Base-by-base conservation (phyloP, 2,329 filamentous ascomycete species). In the Trichophyton verrucosum region DNA sequence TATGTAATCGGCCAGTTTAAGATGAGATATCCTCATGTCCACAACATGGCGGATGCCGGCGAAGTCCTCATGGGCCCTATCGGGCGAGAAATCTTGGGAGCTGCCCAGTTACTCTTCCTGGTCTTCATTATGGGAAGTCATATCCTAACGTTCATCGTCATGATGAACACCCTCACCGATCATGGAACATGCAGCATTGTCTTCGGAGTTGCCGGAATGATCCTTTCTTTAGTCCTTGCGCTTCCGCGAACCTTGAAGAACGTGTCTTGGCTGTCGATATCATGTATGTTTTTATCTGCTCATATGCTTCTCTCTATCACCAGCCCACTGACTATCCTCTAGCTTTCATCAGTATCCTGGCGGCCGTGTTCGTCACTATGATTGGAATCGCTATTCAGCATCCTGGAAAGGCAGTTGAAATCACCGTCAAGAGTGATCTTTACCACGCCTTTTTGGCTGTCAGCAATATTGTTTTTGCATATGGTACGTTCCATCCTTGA, bases 51-150 rank as follows among this genome's bases (percentile, higher is more conserved):
- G 22, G 86, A 89, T 66, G 86, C 84, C 13, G 86, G 84, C 1
- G 75, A 80, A 51, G 75, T 88, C 56, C 75, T 89, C 57, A 77
- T 78, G 61, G 87, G 87, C 7, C 75, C 73, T 17, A 74, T 81
- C 44, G 85, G 84, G 1, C 81, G 83, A 63, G 83, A 87, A 69
- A 65, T 89, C 36, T 75, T 87, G 51, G 84, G 84, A 24, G 72
- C 76, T 64, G 84, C 81, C 64, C 85, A 86, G 66, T 74, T 81
- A 8, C 72, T 88, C 17, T 83, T 88, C 71, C 76, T 89, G 44
- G 74, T 86, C 60, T 87, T 89, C 73, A 80, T 87, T 66, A 84
- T 86, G 72, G 84, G 81, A 38, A 86, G 85, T n/a, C 87, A 90
- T 72, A 77, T 87, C 58, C 75, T 89, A 63, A 87, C 85, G 0